Evolutionary conservation across 2,329 filamentous ascomycete genomes (phyloP), one percentile per base, ranked within the genome.

Genomic region (Pestalotiopsis sp.): DNA sequence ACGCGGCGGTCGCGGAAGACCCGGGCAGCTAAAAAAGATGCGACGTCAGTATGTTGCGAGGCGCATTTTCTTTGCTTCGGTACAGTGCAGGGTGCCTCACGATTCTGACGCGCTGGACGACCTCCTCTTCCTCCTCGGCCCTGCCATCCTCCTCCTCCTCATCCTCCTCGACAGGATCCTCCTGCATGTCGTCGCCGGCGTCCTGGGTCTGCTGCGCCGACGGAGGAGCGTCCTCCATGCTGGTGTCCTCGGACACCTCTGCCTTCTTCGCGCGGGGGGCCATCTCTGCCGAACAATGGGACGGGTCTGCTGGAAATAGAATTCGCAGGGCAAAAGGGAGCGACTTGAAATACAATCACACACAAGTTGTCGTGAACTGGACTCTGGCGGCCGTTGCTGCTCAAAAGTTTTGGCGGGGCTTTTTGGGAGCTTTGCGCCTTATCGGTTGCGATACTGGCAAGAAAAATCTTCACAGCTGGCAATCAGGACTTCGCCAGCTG

Each of bases 1-100:
- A 97, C 38, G 96, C 96, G 4, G 95, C 95, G 9, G 92, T 95
- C 64, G 95, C 92, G 82, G 88, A 92, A 67, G 93, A 93, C 62
- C 95, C 95, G 45, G 94, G 92, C 36, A 98, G 85, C 95, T 98
- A 69, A 7, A 36, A 36, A 9, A 36, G 36, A 62, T 13, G 27
- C 12, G 38, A 67, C 68, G 52, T 65, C 63, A 66, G 38, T 38
- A 59, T 27, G n/a, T 38, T 27, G 13, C 14, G 17, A 13, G 41
- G 17, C 41, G 14, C 13, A 20, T 5, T 7, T 4, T 31, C 11
- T 11, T 12, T 17, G 20, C 17, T 20, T 12, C 20, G 31, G 31
- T 36, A 7, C n/a, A 25, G 61, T 20, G 36, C 52, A 60, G 14
- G 7, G 49, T 56, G 71, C 76, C 83, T 75, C 79, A 92, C 90